A percentile compares a stretch with the other conserved stretches of the same genome.
Conservation (phyloP, 768 basidiomycete genomes). For the Amanita pallidorosea region DNA sequence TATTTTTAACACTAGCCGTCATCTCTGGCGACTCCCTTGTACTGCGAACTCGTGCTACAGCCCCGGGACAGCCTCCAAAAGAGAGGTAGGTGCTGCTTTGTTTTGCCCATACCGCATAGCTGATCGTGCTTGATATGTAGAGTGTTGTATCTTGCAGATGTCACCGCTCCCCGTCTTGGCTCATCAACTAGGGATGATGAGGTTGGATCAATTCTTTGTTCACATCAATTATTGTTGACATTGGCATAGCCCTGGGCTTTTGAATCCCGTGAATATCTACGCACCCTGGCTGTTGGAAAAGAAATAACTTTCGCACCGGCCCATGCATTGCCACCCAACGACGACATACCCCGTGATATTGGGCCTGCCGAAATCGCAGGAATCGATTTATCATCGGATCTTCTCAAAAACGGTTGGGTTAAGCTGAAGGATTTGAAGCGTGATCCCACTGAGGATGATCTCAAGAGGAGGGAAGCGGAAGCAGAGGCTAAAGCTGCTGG, state of each 20-base stretch:
- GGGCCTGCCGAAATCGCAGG: constrained; percentile 67
- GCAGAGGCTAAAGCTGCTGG: constrained; percentile 63
- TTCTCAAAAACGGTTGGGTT: constrained; percentile 89
- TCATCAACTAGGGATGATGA: constrained; percentile 82
- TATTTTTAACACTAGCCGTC: constrained; percentile 45
- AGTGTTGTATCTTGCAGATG: constrained; percentile 81
- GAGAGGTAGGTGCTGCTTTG: constrained; percentile 48
- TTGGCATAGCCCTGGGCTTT: constrained; percentile 71
- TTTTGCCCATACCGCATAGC: not conserved
- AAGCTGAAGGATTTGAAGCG: constrained; percentile 84
- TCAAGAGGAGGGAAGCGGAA: constrained; percentile 63
- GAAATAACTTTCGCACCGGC: constrained; percentile 77
- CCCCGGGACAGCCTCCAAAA: constrained; percentile 83
- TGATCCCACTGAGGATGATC: constrained; percentile 72
- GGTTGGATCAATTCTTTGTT: constrained; percentile 27
- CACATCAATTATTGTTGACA: constrained; percentile 2
- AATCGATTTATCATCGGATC: constrained; percentile 59
- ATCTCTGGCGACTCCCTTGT: constrained; percentile 87
- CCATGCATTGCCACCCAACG: constrained; percentile 69
- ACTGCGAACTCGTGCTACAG: constrained; percentile 63
- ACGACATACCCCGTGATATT: constrained; percentile 70
- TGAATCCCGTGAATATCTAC: constrained; percentile 87
- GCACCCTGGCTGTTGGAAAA: constrained; percentile 80
- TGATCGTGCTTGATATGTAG: constrained; percentile 25
- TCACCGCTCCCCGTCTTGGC: constrained; percentile 78